phyloP scores from a whole-genome alignment of 495 filamentous ascomycete genomes.

The Umbilicaria muhlenbergii region DNA sequence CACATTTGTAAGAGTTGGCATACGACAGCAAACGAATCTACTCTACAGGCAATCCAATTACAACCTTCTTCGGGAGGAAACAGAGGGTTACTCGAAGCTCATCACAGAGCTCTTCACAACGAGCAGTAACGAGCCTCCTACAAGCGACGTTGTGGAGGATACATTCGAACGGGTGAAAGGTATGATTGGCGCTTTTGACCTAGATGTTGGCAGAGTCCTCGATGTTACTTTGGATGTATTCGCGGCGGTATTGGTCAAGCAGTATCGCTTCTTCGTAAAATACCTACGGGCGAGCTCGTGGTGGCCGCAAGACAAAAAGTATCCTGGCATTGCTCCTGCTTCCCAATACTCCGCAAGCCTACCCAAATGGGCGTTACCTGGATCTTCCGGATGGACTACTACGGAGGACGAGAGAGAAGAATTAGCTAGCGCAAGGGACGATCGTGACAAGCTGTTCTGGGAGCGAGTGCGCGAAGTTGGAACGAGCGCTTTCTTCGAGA shows the following conservation, averaged over 20 bases:
- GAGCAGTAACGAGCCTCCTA: constrained; percentile 42
- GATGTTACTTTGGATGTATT: constrained; percentile 87
- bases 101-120: constrained; percentile 80
- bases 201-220: constrained; percentile 85
- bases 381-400: constrained; percentile 36
- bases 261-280: constrained; percentile 85
- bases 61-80: constrained; percentile 89
- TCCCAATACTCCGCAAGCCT: constrained; percentile 33
- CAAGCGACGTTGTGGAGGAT: constrained; percentile 46
- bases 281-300: constrained; percentile 82
- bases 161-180: constrained; percentile 75
- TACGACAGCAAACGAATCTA: constrained; percentile 77
- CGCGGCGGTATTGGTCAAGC: constrained; percentile 66
- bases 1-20: constrained; percentile 65
- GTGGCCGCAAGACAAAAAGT: constrained; percentile 61
- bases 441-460: constrained; percentile 72
- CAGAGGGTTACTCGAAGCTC: constrained; percentile 85
- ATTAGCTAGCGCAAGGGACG: constrained; percentile 30
- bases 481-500: constrained; percentile 75
- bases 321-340: neutral
- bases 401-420: constrained; percentile 49
- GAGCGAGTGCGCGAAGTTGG: constrained; percentile 56
- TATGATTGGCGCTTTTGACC: constrained; percentile 79
- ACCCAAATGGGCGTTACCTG: constrained; percentile 69
- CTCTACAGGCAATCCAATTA: constrained; percentile 94